phyloP scores from a whole-genome alignment of 345 rosid genomes.

The Carallia pectinifolia region DNA sequence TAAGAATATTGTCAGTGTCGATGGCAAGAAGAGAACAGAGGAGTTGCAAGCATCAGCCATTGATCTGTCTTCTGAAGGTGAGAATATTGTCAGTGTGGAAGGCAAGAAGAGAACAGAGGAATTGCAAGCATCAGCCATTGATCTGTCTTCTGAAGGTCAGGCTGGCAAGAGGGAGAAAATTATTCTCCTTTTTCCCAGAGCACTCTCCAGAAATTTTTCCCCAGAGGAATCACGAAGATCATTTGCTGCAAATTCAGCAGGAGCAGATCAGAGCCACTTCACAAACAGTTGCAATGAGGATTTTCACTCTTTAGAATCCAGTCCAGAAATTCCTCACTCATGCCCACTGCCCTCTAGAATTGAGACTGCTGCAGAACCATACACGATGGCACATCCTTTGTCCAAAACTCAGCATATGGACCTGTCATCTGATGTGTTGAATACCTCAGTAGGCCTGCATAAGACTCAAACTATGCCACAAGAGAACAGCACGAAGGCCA shows the following conservation, averaged over 20 bases:
- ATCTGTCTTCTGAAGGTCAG: conserved; percentile 27
- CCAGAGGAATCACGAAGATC: conserved; percentile 20
- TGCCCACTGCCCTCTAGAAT: conserved; percentile 47
- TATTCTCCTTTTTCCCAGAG: conserved; percentile 50
- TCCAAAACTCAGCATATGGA: conserved; percentile 20
- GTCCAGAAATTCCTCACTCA: conserved; percentile 44
- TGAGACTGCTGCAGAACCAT: conserved; percentile 29
- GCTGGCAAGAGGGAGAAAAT: conserved; percentile 36
- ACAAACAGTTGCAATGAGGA: conserved; percentile 32
- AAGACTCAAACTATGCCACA: conserved; percentile 12
- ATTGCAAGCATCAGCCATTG: conserved; percentile 22
- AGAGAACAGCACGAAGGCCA: conserved; percentile 13
- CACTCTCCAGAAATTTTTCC: conserved; percentile 24
- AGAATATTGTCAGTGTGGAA: conserved; percentile 23
- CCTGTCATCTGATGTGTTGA: conserved; percentile 31
- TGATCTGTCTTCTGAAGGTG: conserved; percentile 21
- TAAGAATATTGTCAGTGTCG: conserved; percentile 21
- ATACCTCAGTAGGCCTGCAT: conserved; percentile 9
- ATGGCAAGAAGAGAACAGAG: conserved; percentile 29
- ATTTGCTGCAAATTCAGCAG: conserved; percentile 28
- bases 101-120: conserved; percentile 30
- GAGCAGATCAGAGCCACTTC: conserved; percentile 25
- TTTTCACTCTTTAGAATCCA: conserved; percentile 25
- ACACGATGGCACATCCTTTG: conserved; percentile 17
- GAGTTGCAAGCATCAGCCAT: conserved; percentile 24